Conservation (phyloP, 2,329 filamentous ascomycete genomes). For the Sclerotinia trifoliorum region DNA sequence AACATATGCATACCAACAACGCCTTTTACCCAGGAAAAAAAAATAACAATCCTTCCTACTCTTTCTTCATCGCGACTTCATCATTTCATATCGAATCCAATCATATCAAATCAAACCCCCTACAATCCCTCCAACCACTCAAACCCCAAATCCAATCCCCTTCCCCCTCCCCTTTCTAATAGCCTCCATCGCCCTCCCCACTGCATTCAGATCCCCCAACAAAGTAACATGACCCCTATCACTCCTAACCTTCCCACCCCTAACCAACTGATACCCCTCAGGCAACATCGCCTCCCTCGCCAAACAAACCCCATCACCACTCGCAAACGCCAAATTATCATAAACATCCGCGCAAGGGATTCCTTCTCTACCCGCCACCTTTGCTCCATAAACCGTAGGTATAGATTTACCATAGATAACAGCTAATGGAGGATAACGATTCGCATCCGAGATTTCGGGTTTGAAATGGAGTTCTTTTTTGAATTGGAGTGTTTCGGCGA, state of each 20-base stretch:
- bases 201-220: constrained; percentile 77
- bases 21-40: not conserved
- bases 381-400: constrained; percentile 80
- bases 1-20: not conserved
- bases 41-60: not conserved
- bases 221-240: constrained; percentile 86
- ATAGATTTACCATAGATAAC: constrained; percentile 85
- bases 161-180: constrained; percentile 65
- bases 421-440: constrained; percentile 76
- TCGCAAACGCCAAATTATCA: constrained; percentile 81
- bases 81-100: not conserved
- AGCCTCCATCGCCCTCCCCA: constrained; percentile 71
- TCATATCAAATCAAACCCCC: not conserved
- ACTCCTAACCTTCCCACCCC: constrained; percentile 72
- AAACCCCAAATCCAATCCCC: constrained; percentile 66
- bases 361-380: constrained; percentile 68
- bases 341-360: constrained; percentile 78
- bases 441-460: constrained; percentile 58
- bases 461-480: constrained; percentile 69
- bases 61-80: not conserved
- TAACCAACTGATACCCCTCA: constrained; percentile 70
- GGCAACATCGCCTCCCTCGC: constrained; percentile 84
- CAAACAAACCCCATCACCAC: constrained; percentile 85
- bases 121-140: not conserved
- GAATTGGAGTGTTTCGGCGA: constrained; percentile 70